These are phyloP conservation scores for Dipteronia dyeriana DNA, from an alignment of 345 rosid species.

Conservation along the genomic window DNA sequence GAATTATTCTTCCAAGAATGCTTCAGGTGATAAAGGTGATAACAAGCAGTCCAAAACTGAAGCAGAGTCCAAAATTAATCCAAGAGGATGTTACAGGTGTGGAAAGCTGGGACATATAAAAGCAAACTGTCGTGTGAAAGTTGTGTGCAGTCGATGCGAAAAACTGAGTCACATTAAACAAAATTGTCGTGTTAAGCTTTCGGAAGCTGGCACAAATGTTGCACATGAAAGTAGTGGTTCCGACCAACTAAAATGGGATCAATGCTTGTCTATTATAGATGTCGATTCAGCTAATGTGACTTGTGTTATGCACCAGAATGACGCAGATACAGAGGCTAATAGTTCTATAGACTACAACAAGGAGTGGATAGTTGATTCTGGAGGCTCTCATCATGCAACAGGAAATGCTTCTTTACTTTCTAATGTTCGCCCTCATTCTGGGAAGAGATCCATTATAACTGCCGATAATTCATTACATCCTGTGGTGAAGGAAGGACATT, in stretches of 20 bases:
- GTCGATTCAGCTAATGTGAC: background rate
- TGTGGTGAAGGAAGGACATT: no score
- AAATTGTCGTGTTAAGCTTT: slow-evolving; percentile 9
- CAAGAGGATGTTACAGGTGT: background rate
- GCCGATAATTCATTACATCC: no score
- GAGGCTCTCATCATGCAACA: slow-evolving; percentile 20
- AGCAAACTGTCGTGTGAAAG: background rate
- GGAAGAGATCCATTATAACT: no score
- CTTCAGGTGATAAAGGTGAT: background rate
- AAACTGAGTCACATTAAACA: background rate
- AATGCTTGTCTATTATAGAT: slow-evolving; percentile 1
- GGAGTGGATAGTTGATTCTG: slow-evolving; percentile 15
- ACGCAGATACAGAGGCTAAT: background rate
- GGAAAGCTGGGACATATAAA: slow-evolving; percentile 9
- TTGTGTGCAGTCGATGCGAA: background rate
- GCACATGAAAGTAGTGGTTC: background rate
- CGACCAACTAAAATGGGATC: slow-evolving; percentile 6
- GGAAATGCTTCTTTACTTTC: no score
- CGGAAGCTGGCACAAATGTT: background rate
- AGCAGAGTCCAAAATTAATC: no score
- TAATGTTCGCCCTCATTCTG: no score
- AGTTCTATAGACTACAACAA: background rate
- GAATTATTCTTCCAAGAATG: background rate
- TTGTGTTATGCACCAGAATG: no score
- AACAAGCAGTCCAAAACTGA: background rate